Conservation (phyloP, 2,329 filamentous ascomycete species). For the Iodosphaeria phyllophila region DNA sequence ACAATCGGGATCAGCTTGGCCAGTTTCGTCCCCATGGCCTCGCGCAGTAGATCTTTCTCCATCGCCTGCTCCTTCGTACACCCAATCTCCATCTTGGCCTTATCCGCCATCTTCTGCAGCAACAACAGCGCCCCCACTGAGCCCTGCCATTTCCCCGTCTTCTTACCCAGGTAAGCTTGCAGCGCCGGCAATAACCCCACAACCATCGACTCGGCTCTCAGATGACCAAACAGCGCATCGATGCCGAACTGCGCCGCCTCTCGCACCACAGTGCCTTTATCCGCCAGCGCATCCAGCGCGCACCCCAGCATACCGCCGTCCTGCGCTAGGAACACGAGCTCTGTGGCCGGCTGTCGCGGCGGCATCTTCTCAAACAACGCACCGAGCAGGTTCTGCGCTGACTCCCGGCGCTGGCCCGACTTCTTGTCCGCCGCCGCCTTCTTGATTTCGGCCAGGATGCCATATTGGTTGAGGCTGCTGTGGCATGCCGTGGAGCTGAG, state of each 20-base stretch:
- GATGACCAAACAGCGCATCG: conserved; percentile 65
- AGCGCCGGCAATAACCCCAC: conserved; percentile 66
- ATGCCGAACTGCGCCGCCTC: conserved; percentile 90
- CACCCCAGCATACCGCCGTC: conserved; percentile 54
- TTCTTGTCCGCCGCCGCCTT: conserved; percentile 89
- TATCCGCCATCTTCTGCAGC: conserved; percentile 85
- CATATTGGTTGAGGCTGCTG: conserved; percentile 31
- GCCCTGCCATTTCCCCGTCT: conserved; percentile 92
- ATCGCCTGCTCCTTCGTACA: conserved; percentile 63
- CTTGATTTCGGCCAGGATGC: conserved; percentile 34
- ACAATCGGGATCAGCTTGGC: conserved; percentile 80
- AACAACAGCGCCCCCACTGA: conserved; percentile 72
- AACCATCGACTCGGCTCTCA: conserved; percentile 69
- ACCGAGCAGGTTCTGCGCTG: conserved; percentile 85
- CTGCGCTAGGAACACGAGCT: conserved; percentile 67
- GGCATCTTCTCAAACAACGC: conserved; percentile 86
- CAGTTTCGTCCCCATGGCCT: conserved; percentile 76
- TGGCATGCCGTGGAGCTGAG: conserved; percentile 34
- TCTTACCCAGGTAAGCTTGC: conserved; percentile 57
- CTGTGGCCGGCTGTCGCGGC: conserved; percentile 54
- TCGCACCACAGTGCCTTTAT: conserved; percentile 76
- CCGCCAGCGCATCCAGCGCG: conserved; percentile 69
- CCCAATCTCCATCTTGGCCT: conserved; percentile 71
- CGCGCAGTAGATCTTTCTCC: conserved; percentile 76
- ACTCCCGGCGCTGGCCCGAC: conserved; percentile 66